These are phyloP conservation scores for Fistulina hepatica DNA, from an alignment of 1,284 basidiomycete species.

Conservation along the genomic window DNA sequence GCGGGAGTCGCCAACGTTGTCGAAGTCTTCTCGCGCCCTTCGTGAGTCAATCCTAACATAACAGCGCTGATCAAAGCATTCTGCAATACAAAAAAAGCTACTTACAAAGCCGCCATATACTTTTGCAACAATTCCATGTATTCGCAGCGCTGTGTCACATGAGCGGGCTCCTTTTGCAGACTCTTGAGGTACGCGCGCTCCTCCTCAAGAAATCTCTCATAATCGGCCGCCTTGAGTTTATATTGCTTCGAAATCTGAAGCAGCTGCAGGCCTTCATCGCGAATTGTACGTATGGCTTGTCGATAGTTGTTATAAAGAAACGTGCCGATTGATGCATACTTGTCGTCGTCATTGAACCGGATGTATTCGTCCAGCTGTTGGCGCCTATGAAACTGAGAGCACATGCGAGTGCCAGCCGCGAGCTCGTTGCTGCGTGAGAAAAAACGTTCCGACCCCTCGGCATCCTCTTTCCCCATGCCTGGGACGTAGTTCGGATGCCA, in stretches of 20 bases:
- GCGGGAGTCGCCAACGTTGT: slow-evolving; percentile 4
- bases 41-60: slow-evolving; percentile 1
- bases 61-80: not conserved
- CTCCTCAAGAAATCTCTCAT: slow-evolving; percentile 13
- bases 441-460: slow-evolving; percentile 15
- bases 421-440: slow-evolving; percentile 13
- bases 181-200: slow-evolving; percentile 16
- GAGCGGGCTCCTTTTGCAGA: slow-evolving; percentile 12
- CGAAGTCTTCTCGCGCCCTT: not conserved
- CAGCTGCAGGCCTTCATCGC: slow-evolving; percentile 2
- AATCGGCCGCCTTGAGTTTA: slow-evolving; percentile 11
- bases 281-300: slow-evolving; percentile 16
- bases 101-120: slow-evolving; percentile 11
- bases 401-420: slow-evolving; percentile 13
- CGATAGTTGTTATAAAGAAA: slow-evolving; percentile 21
- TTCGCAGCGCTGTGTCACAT: slow-evolving; percentile 7
- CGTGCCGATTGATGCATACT: slow-evolving; percentile 14
- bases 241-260: slow-evolving; percentile 1
- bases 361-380: slow-evolving; percentile 16
- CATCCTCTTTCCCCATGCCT: slow-evolving; percentile 16
- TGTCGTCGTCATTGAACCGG: slow-evolving; percentile 16
- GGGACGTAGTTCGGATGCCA: slow-evolving; percentile 15
- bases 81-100: not conserved
- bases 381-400: slow-evolving; percentile 15
- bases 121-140: slow-evolving; percentile 16